These are phyloP conservation scores for Ilex paraguariensis DNA, from an alignment of 305 asterid species.

Conservation along the genomic window DNA sequence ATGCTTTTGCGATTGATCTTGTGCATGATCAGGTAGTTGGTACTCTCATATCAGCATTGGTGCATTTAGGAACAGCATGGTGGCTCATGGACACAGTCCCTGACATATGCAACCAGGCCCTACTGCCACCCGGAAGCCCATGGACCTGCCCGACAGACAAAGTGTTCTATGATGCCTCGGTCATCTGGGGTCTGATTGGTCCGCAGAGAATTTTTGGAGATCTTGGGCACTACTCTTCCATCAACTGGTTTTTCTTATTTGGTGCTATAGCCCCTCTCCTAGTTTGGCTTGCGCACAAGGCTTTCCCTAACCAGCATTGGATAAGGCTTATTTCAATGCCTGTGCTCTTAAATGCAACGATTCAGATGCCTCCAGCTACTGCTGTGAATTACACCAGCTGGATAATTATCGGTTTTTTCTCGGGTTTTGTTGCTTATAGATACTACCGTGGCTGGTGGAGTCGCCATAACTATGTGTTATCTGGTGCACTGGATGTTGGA, in stretches of 20 bases:
- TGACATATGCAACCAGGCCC: constrained; percentile 67
- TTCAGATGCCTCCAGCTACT: constrained; percentile 90
- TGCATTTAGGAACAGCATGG: constrained; percentile 92
- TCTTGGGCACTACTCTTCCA: constrained; percentile 75
- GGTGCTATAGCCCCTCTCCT: constrained; percentile 77
- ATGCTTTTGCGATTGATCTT: neutral
- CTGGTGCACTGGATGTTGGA: constrained; percentile 96
- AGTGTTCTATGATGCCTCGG: constrained; percentile 89
- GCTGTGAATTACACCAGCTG: constrained; percentile 88
- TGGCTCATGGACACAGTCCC: constrained; percentile 91
- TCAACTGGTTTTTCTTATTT: constrained; percentile 68
- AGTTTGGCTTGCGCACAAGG: constrained; percentile 64
- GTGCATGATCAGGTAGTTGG: constrained; percentile 56
- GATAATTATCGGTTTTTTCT: constrained; percentile 71
- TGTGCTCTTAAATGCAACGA: constrained; percentile 57
- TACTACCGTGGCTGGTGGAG: constrained; percentile 80
- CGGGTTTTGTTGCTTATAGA: constrained; percentile 66
- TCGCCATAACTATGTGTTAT: constrained; percentile 71
- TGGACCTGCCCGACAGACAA: constrained; percentile 98
- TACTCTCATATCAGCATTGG: constrained; percentile 67
- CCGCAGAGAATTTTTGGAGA: constrained; percentile 77
- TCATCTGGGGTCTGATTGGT: constrained; percentile 91
- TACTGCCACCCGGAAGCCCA: constrained; percentile 76
- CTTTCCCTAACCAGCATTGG: constrained; percentile 70
- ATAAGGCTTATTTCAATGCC: constrained; percentile 59